These are phyloP conservation scores for Capsella bursapastoris DNA, from an alignment of 345 rosid species.

Conservation along the genomic window DNA sequence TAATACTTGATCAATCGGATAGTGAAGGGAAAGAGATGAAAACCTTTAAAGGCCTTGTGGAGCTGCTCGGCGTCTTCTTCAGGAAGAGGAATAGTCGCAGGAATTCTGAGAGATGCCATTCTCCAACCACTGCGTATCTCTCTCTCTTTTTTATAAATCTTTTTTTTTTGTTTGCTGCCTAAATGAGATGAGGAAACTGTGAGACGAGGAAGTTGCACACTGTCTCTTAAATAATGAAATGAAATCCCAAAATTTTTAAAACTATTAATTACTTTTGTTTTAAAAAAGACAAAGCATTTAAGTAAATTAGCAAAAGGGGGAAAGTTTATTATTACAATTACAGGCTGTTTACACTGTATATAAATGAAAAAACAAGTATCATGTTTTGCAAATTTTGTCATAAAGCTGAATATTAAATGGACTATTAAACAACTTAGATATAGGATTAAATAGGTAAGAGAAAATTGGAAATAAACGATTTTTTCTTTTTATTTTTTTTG, in stretches of 20 bases:
- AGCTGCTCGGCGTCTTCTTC: slow-evolving; percentile 92
- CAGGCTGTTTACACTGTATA: slow-evolving; percentile 22
- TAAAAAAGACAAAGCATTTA: not conserved
- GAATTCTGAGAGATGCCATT: slow-evolving; percentile 81
- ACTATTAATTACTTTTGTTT: slow-evolving; percentile 1
- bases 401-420: not conserved
- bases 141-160: not conserved
- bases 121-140: slow-evolving; percentile 22
- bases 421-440: slow-evolving; percentile 4
- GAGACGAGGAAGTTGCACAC: slow-evolving; percentile 27
- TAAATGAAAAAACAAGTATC: slow-evolving; percentile 1
- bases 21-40: slow-evolving; percentile 4
- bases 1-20: not conserved
- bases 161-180: not conserved
- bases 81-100: slow-evolving; percentile 66
- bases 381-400: slow-evolving; percentile 23
- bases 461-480: too few relatives aligned
- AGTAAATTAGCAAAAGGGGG: slow-evolving; percentile 6
- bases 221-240: slow-evolving; percentile 30
- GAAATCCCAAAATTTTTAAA: not conserved
- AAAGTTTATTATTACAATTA: not conserved
- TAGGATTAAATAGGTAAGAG: not conserved
- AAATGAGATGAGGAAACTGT: slow-evolving; percentile 24
- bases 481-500: not conserved
- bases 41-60: slow-evolving; percentile 80